Conservation (phyloP, 2,329 filamentous ascomycete species). For the Calonectria pseudoturangicola region DNA sequence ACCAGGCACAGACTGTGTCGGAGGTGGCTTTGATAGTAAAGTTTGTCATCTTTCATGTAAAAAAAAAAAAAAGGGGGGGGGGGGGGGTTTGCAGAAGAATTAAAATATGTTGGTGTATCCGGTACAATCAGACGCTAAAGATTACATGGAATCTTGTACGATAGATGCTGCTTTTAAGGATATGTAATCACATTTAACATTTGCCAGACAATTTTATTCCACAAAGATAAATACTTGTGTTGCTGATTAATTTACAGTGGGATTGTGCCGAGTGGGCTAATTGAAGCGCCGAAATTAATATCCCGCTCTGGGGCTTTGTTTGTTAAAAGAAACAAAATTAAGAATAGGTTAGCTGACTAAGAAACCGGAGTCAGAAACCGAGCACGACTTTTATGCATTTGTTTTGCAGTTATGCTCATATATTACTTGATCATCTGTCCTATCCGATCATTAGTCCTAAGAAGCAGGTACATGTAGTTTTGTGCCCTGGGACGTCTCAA, state of each 20-base stretch:
- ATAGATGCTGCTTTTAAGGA: background rate
- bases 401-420: background rate
- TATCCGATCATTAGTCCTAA: background rate
- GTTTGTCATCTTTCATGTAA: background rate
- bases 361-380: background rate
- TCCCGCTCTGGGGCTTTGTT: background rate
- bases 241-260: conserved; percentile 6
- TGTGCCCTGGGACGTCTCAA: background rate
- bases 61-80: no score
- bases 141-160: background rate
- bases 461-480: background rate
- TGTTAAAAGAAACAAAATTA: background rate
- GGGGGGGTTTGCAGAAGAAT: no score
- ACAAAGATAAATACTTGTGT: background rate
- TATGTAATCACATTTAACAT: background rate
- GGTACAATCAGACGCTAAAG: no score
- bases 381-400: background rate
- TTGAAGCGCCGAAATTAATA: background rate
- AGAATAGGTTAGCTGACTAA: background rate
- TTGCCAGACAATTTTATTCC: background rate
- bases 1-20: conserved; percentile 4
- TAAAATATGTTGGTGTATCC: no score
- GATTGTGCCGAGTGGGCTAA: background rate
- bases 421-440: background rate
- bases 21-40: conserved; percentile 2